Evolutionary conservation across 331 rosid genomes (phyloP), one percentile per base, ranked within the genome.

Genomic region (Quercus lobata): DNA sequence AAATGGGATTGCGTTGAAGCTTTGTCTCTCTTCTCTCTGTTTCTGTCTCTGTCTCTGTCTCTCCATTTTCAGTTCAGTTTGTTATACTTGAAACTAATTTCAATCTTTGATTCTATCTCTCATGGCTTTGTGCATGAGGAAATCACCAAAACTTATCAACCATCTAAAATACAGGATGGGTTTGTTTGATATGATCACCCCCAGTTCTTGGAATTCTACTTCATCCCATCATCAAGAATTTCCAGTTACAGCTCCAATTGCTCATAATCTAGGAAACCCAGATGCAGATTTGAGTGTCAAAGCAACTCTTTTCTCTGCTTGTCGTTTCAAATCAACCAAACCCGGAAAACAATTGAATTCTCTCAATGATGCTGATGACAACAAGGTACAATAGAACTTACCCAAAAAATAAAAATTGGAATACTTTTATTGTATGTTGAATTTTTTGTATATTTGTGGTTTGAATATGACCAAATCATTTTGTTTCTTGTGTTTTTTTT

Each of bases 121-220:
- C 29, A 81, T 78, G 91, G 87, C 86, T 80, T 22, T 86, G 27
- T 71, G 79, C 78, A 72, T 69, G 76, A 87, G 90, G 76, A 90
- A 87, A 75, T 83, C 91, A 34, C 71, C 21, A 7, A 37, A 63
- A 72, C 49, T 82, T 71, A 17, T 88, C 66, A 78, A 77, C 78
- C 80, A 46, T 71, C 63, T 90, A 57, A 85, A 78, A 71, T 80
- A 83, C 18, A 82, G 74, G 49, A 34, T 74, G 53, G 27, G 76
- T 58, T 65, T 52, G 34, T 55, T 74, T 69, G 76, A 62, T 74
- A 7, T 62, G 44, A 69, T 78, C 72, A 77, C 35, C 62, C 72
- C 27, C 53, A 69, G 73, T 15, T 75, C 70, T 49, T 41, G 34
- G n/a, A 7, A 34, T 44, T 68, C 44, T 55, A 32, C 41, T 32